A percentile compares a stretch with the other conserved stretches of the same genome.
Evolutionary conservation across 108 stramenopile species (phyloP).

Genomic region (Discostella pseudostelligera): DNA sequence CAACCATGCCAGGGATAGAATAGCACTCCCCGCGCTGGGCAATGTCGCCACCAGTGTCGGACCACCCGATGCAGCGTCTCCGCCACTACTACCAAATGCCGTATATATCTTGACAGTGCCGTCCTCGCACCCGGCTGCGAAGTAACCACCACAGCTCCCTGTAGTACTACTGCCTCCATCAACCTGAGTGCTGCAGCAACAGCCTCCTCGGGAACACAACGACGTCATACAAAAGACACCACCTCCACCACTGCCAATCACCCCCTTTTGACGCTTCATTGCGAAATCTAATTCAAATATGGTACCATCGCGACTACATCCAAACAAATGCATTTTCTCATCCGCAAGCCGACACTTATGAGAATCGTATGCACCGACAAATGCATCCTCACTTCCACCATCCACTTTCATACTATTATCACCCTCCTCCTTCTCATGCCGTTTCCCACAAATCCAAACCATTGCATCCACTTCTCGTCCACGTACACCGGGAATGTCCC

Average conservation of each 20-base stretch:
- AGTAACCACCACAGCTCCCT: conserved; percentile 37
- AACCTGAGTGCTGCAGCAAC: conserved; percentile 3
- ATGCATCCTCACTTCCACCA: no score
- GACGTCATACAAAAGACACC: conserved; percentile 68
- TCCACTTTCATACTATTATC: not conserved
- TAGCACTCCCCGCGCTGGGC: conserved; percentile 71
- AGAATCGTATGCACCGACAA: conserved; percentile 1
- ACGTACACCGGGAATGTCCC: conserved; percentile 46
- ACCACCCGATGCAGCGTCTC: conserved; percentile 14
- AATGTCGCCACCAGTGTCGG: conserved; percentile 72
- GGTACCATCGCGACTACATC: conserved; percentile 76
- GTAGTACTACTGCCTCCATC: not conserved
- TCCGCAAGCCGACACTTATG: conserved; percentile 9
- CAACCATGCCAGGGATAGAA: conserved; percentile 85
- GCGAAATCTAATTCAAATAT: conserved; percentile 75
- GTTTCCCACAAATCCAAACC: conserved; percentile 52
- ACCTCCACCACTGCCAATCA: conserved; percentile 75
- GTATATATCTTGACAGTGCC: conserved; percentile 82
- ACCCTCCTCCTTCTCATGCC: not conserved
- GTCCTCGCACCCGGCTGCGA: conserved; percentile 66
- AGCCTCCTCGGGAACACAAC: conserved; percentile 31
- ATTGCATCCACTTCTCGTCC: conserved; percentile 47
- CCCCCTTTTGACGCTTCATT: conserved; percentile 43
- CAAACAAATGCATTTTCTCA: conserved; percentile 50
- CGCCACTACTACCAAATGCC: conserved; percentile 22